Conservation (phyloP, 345 rosid species). For the Cardiospermum halicacabum region DNA sequence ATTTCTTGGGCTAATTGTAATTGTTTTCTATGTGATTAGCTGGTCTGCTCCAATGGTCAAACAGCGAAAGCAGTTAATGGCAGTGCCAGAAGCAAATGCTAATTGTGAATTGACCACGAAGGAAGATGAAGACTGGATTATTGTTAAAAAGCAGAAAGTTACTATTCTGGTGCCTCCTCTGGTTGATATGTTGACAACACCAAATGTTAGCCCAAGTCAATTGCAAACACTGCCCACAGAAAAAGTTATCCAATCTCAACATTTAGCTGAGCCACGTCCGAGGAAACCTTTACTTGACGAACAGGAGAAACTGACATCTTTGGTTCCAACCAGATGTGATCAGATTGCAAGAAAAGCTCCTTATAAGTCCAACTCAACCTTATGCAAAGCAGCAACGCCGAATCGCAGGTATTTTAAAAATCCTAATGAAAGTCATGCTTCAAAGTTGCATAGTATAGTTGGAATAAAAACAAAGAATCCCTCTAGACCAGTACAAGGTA, state of each 20-base stretch:
- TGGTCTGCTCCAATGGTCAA: conserved; percentile 36
- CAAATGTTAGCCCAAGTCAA: conserved; percentile 33
- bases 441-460: conserved; percentile 13
- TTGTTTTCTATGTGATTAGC: conserved; percentile 6
- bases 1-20: neutral
- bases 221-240: conserved; percentile 24
- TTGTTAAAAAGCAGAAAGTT: conserved; percentile 68
- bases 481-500: conserved; percentile 32
- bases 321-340: conserved; percentile 12
- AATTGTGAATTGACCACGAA: conserved; percentile 23
- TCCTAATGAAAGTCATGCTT: neutral
- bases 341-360: conserved; percentile 21
- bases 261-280: conserved; percentile 19
- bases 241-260: conserved; percentile 10
- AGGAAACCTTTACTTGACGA: conserved; percentile 28
- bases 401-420: conserved; percentile 17
- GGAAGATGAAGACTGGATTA: conserved; percentile 61
- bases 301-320: conserved; percentile 24
- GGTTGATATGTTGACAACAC: conserved; percentile 21
- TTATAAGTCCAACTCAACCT: conserved; percentile 12
- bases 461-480: conserved; percentile 28
- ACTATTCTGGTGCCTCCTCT: conserved; percentile 59
- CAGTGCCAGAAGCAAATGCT: conserved; percentile 16
- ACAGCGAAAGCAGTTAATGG: conserved; percentile 29
- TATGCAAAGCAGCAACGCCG: conserved; percentile 17